Evolutionary conservation across 306 rosid genomes (phyloP), one percentile per base, ranked within the genome.

Genomic region (Glycine latifolia): DNA sequence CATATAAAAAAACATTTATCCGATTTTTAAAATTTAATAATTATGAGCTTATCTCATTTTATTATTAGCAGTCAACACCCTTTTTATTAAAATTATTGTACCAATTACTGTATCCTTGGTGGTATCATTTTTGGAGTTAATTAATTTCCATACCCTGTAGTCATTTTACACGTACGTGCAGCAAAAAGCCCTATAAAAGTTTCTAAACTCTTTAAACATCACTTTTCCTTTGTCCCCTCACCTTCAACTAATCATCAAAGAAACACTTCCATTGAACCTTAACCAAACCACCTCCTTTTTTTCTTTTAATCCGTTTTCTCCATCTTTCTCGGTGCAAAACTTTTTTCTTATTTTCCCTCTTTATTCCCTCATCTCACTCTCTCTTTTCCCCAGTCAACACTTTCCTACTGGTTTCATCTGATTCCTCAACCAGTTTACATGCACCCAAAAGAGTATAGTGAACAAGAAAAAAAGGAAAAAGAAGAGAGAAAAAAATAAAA

Each of bases 321-420:
- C 75, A 54, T 81, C 73, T 79, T 84, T 67, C 87, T 84, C 79
- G 41, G 59, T 79, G 77, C 67, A 73, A 39, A 84, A 37, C 72
- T 37, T 73, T 79, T 79, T 56, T n/a, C 73, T 49, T 43, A 67
- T 15, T 54, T 61, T 46, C 75, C 48, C 79, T 75, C 86, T 84
- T 20, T 20, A 20, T 20, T 20, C 20, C 66, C 56, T 26, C 31
- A 26, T 76, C 85, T 79, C 53, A 43, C 78, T 49, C 79, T 52
- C 56, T 65, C 58, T 20, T 72, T 79, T 14, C 31, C 31, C 67
- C 80, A 10, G 79, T 81, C 83, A 58, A 74, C 88, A 83, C 86
- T 94, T 90, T 90, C 91, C 89, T 82, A 58, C 86, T 71, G 48
- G 72, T 77, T 91, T 87, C 88, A 49, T 77, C 76, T 78, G 69